Percentiles rank a stretch among this genome's conserved stretches.
Conservation (phyloP, 352 stramenopile species). For the Pythium graminicola region DNA sequence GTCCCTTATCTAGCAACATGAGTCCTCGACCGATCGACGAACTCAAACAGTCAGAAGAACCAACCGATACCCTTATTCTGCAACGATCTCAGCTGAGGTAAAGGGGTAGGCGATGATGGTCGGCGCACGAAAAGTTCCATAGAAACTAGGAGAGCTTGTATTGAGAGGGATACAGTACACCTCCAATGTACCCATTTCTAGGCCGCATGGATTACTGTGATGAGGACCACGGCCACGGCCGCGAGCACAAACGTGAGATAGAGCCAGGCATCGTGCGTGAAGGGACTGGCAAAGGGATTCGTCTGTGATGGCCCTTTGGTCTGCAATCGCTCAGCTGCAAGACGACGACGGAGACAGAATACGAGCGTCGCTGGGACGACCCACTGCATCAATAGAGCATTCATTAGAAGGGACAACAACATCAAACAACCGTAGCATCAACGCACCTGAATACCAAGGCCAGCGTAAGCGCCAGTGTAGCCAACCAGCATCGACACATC, state of each 20-base stretch:
- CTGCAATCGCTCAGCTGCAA: conserved; percentile 28
- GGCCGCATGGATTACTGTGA: conserved; percentile 63
- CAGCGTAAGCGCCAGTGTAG: conserved; percentile 80
- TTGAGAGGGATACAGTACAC: neutral
- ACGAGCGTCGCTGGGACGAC: conserved; percentile 76
- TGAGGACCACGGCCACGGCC: conserved; percentile 50
- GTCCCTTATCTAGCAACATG: conserved; percentile 12
- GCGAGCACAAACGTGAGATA: conserved; percentile 63
- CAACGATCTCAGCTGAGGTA: conserved; percentile 11
- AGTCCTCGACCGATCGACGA: too few relatives aligned
- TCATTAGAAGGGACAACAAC: too few relatives aligned
- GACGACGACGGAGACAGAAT: conserved; percentile 53
- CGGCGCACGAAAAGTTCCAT: conserved; percentile 9
- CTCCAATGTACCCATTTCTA: conserved; percentile 19
- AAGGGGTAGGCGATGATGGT: conserved; percentile 7
- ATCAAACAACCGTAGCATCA: neutral
- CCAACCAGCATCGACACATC: conserved; percentile 86
- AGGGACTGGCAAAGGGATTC: conserved; percentile 78
- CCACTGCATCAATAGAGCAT: too few relatives aligned
- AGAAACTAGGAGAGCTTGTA: conserved; percentile 2
- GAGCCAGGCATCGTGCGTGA: conserved; percentile 55
- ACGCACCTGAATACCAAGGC: conserved; percentile 76
- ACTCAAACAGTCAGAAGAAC: neutral
- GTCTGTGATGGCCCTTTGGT: conserved; percentile 4
- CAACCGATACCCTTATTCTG: conserved; percentile 3